Evolutionary conservation across 2,329 filamentous ascomycete species (phyloP), one percentile per base, ranked within the genome.

Genomic region (Trichocomaceae sp.): DNA sequence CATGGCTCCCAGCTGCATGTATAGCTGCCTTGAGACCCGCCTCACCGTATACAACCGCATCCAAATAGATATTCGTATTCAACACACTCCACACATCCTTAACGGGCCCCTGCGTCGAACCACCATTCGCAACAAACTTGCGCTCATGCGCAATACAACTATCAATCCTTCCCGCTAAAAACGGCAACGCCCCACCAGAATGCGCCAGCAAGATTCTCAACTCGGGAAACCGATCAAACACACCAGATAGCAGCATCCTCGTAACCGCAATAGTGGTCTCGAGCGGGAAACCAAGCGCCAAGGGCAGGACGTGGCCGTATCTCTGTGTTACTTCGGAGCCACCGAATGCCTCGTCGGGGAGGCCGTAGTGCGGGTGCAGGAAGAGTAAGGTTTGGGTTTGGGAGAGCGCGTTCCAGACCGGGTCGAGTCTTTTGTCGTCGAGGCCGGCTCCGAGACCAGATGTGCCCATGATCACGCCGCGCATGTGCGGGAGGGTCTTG

Each of bases 231-330:
- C 81, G 78, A 68, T 95, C 90, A 69, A 93, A 96, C 0, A 95
- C 87, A 0, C 89, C 88, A 0, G 86, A 82, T n/a, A 96, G 76
- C 52, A 90, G 84, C 89, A 96, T 95, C 47, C 91, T 79, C 3
- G 88, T 83, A 2, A 96, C 85, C 0, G 90, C 89, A 62, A 96
- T 92, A 1, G 91, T 96, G 0, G 91, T 96, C 72, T 96, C 91
- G 61, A 96, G 82, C 0, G 91, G 90, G 67, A 96, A 96, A 0
- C 91, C 91, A 3, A 96, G 75, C 0, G 90, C 88, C 0, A 96
- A 76, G 0, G 90, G 88, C 2, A 96, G 77, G 0, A 96, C 90
- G 68, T 96, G 91, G 0, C 91, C 91, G 66, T 95, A 96, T 31
- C 81, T 78, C 57, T 86, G 84, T 20, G 74, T 76, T 0, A 81